Base-by-base conservation (phyloP, 371 early-diverging fungal genomes). In the Lichtheimia corymbifera region DNA sequence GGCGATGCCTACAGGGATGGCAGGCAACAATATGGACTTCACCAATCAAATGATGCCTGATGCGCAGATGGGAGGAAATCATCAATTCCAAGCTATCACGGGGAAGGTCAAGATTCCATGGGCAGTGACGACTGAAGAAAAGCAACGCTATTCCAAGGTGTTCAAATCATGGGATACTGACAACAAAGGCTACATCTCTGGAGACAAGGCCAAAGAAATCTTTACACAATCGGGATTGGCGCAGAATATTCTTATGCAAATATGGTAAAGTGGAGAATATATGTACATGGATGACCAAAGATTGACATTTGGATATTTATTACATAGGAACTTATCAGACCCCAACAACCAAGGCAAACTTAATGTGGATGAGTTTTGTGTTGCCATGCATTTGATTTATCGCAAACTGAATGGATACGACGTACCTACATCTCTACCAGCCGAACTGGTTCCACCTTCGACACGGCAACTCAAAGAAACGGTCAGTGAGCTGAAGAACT, bases 321-420 rank as follows among this genome's bases (percentile, higher is more conserved):
- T n/a, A n/a, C n/a, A 35, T n/a, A 91, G 92, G 93, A 83, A 79
- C 43, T 81, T 97, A 41, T 78, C 94, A 11, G 96, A 95, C 69
- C 88, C 89, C 30, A 89, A 90, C 58, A 88, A 91, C 63, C 84
- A 86, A 63, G 97, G 96, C 30, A 90, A 91, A 64, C 86, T 97
- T 54, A 94, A 93, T 66, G 63, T 88, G 18, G 92, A 95, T 71
- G 96, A 96, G 73, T 97, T 96, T 66, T 88, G 93, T 9, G 95
- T 96, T 1, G 96, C 96, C 22, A 95, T 97, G 95, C 92, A 96
- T 70, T 73, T 97, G 24, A 88, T 96, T 45, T 90, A 92, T 67
- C 76, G 89, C 14, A 92, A 92, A 53, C 67, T 93, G 14, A 87
- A 84, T 47, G 95, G 95, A 2, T 80, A 83, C 25, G 89, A 86